Evolutionary conservation across 2,329 filamentous ascomycete species (phyloP), one percentile per base, ranked within the genome.

Genomic region (Rhynchosporium secalis): DNA sequence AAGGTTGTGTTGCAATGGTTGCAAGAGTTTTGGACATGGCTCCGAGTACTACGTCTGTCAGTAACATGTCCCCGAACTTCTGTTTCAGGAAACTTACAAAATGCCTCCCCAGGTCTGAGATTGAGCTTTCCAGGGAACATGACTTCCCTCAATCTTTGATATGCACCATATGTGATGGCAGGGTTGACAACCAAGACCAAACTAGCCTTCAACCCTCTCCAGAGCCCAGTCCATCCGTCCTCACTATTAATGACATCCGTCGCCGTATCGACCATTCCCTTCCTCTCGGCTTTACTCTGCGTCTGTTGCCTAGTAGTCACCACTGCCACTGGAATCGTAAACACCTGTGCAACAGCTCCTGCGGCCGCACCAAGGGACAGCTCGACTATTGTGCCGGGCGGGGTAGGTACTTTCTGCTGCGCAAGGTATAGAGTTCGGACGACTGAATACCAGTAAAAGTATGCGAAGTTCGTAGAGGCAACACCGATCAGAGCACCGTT

Each of bases 371-470:
- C 95, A 10, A 99, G 81, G 1, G 87, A 83, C 61, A 99, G 82
- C 77, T 99, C 95, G 49, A 89, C 82, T 4, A 89, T 84, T 0
- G 93, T 98, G 26, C 90, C 88, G 2, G 92, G 91, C 31, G 88
- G 74, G 68, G 83, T 84, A 65, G 82, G 75, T 46, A 84, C 79
- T 68, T 83, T 84, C 69, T 78, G 78, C 29, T 81, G 82, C 40
- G 81, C 81, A 68, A 91, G 77, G 75, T 98, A 98, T 26, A 96
- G 77, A 15, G 86, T 86, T 66, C 95, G 87, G 38, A 97, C 91
- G 33, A 95, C 79, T 4, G 92, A 94, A 76, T 98, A 98, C 93
- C 94, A 98, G 80, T 99, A 99, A 76, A 99, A 99, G 79, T 99
- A 99, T 72, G 95, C 95, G 75, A 99, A 99, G 77, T 99, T 99